Conservation (phyloP, 1,284 basidiomycete species). For the Cystobasidiaceae sp. region DNA sequence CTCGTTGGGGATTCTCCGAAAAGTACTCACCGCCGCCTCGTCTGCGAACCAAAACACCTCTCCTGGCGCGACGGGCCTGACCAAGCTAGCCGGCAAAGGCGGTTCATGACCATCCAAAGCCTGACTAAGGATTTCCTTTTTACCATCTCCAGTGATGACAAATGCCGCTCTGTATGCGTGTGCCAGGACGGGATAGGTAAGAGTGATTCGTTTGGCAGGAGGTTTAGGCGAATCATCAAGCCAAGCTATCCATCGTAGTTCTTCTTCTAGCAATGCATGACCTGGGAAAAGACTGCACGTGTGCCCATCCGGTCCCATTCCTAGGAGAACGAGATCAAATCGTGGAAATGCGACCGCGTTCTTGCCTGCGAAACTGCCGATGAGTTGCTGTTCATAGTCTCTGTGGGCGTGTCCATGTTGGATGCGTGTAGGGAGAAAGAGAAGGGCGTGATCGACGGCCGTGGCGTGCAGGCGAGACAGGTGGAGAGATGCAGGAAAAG, state of each 20-base stretch:
- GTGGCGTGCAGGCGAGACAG: no score
- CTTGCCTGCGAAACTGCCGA: constrained; percentile 79
- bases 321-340: constrained; percentile 89
- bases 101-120: constrained; percentile 35
- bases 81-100: constrained; percentile 70
- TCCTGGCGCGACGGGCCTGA: constrained; percentile 73
- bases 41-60: constrained; percentile 88
- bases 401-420: constrained; percentile 62
- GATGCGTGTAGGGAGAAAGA: background rate
- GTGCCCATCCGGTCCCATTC: constrained; percentile 77
- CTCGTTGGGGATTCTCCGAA: background rate
- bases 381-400: constrained; percentile 88
- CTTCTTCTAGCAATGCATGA: constrained; percentile 76
- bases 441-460: background rate
- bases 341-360: constrained; percentile 88
- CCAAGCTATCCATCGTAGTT: constrained; percentile 88
- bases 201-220: constrained; percentile 79
- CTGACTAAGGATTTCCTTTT: constrained; percentile 64
- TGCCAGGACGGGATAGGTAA: constrained; percentile 88
- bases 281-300: constrained; percentile 93
- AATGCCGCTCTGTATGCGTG: constrained; percentile 72
- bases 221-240: constrained; percentile 91
- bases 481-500: no score
- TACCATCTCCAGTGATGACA: constrained; percentile 75
- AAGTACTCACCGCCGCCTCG: constrained; percentile 57